A percentile compares a stretch with the other conserved stretches of the same genome.
phyloP scores from a whole-genome alignment of 2,329 filamentous ascomycete species.

The Bimuria novae-zelandiae region DNA sequence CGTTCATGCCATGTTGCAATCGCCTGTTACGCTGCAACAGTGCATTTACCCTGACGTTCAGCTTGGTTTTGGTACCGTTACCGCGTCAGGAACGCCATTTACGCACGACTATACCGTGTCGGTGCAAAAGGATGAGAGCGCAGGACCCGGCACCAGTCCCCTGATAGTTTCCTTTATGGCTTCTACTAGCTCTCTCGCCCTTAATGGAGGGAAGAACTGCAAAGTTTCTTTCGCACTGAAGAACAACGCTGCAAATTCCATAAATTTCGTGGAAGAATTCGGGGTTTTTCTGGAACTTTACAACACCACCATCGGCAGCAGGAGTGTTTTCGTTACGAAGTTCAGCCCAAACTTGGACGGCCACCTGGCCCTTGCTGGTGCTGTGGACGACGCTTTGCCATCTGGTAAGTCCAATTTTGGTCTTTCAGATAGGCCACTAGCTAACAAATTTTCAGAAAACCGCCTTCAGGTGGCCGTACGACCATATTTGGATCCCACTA shows the following conservation, averaged over 20 bases:
- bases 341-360: slow-evolving; percentile 29
- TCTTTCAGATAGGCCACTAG: no score
- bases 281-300: slow-evolving; percentile 9
- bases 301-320: slow-evolving; percentile 8
- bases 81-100: slow-evolving; percentile 10
- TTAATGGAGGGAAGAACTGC: background rate
- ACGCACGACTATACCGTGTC: slow-evolving; percentile 12
- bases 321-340: slow-evolving; percentile 32
- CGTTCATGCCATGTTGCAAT: slow-evolving; percentile 12
- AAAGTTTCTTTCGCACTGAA: slow-evolving; percentile 8
- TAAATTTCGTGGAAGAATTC: slow-evolving; percentile 1
- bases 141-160: slow-evolving; percentile 12
- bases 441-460: background rate
- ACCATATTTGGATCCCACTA: background rate
- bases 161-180: slow-evolving; percentile 21
- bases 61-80: slow-evolving; percentile 15
- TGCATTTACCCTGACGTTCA: slow-evolving; percentile 18
- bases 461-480: background rate
- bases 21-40: slow-evolving; percentile 2
- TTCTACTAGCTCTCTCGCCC: slow-evolving; percentile 7
- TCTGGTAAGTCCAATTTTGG: background rate
- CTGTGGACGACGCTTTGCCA: background rate
- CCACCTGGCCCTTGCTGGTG: background rate
- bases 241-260: background rate
- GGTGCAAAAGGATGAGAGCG: slow-evolving; percentile 13